Percentiles rank a stretch among this genome's conserved stretches.
These are phyloP conservation scores for Cutaneotrichosporon cyanovorans DNA, from an alignment of 1,284 basidiomycete species.

Conservation along the genomic window DNA sequence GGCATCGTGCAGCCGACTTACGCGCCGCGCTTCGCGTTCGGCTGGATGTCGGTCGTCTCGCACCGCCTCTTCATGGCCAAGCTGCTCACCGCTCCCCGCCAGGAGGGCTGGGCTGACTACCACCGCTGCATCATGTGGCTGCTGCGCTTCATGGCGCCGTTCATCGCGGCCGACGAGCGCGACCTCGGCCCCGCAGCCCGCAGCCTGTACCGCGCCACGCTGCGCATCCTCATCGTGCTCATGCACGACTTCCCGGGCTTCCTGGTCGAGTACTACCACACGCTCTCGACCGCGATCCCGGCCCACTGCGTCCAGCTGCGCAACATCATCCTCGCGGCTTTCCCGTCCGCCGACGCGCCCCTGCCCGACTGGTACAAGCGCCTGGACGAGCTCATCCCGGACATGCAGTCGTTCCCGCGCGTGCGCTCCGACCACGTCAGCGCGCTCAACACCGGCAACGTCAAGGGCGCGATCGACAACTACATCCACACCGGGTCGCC, in stretches of 20 bases:
- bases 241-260: conserved; percentile 99
- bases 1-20: conserved; percentile 93
- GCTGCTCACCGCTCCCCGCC: conserved; percentile 54
- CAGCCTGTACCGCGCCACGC: conserved; percentile 84
- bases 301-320: conserved; percentile 89
- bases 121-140: conserved; percentile 87
- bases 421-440: conserved; percentile 84
- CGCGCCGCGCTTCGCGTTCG: conserved; percentile 97
- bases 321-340: conserved; percentile 93
- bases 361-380: conserved; percentile 59
- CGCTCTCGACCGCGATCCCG: conserved; percentile 87
- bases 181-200: conserved; percentile 76
- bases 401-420: conserved; percentile 82
- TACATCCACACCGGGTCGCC: conserved; percentile 60
- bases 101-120: conserved; percentile 82
- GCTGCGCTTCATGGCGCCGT: conserved; percentile 87
- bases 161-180: conserved; percentile 63
- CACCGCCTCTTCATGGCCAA: conserved; percentile 98
- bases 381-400: conserved; percentile 58
- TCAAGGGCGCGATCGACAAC: conserved; percentile 70
- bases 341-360: conserved; percentile 75
- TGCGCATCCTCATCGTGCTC: conserved; percentile 84
- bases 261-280: conserved; percentile 93
- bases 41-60: conserved; percentile 94
- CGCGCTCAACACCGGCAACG: conserved; percentile 67